Conservation (phyloP, 139 green algal genomes). For the Coelastrella sp. region DNA sequence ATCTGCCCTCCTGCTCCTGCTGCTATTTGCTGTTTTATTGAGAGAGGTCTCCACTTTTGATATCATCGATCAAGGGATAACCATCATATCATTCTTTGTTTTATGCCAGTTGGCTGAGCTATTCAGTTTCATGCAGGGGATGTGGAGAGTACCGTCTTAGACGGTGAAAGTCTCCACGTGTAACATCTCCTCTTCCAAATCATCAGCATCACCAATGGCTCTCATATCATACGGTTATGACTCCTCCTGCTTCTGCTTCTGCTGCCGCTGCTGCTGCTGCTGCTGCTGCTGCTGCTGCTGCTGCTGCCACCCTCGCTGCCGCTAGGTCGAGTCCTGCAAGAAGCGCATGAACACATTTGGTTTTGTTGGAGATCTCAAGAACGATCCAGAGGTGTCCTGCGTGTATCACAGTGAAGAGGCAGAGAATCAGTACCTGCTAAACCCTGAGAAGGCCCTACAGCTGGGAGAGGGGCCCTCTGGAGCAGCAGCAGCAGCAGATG, state of each 20-base stretch:
- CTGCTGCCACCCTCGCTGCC: not conserved
- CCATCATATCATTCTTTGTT: too few species aligned
- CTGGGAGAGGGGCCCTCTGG: constrained; percentile 9
- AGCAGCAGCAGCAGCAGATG: constrained; percentile 18
- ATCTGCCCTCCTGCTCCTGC: not conserved
- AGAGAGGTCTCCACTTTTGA: too few species aligned
- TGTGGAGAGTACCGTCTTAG: too few species aligned
- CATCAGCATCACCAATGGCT: too few species aligned
- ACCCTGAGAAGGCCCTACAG: constrained; percentile 35
- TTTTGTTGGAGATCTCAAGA: constrained; percentile 96
- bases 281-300: constrained; percentile 21
- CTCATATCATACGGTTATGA: not conserved
- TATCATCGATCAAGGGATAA: too few species aligned
- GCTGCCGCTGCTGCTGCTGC: not conserved
- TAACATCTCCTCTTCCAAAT: too few species aligned
- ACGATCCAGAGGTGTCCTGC: constrained; percentile 88
- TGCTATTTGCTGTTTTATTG: too few species aligned
- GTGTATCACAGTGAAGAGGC: constrained; percentile 98
- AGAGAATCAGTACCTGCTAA: constrained; percentile 58
- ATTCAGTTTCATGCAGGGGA: too few species aligned
- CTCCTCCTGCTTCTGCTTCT: not conserved
- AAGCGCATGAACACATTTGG: constrained; percentile 99
- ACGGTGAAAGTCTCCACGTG: too few species aligned
- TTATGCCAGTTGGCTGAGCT: too few species aligned
- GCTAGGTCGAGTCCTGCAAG: constrained; percentile 90